Conservation (phyloP, 2,329 filamentous ascomycete genomes). For the Stachybotrys echinatus region DNA sequence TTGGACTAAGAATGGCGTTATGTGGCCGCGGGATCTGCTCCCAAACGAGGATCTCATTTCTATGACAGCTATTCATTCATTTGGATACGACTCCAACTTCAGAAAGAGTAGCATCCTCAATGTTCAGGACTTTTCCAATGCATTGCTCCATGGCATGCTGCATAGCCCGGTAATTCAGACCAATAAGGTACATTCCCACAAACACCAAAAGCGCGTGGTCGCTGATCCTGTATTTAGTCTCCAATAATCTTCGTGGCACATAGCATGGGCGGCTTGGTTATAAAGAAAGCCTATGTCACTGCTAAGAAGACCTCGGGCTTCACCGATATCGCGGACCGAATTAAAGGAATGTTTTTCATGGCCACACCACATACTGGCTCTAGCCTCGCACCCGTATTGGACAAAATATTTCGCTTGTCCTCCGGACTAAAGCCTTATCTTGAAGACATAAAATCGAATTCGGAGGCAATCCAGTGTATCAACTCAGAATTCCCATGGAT, state of each 20-base stretch:
- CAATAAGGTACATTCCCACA: neutral
- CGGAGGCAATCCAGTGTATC: neutral
- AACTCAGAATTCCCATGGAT: constrained; percentile 1
- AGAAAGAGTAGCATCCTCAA: neutral
- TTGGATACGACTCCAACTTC: constrained; percentile 1
- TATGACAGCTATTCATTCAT: neutral
- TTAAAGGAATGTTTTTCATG: neutral
- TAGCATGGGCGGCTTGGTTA: neutral
- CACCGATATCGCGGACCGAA: neutral
- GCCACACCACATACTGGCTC: neutral
- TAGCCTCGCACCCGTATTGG: neutral
- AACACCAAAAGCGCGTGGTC: too few relatives aligned
- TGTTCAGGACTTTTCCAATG: neutral
- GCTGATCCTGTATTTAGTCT: too few relatives aligned
- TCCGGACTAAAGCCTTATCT: neutral
- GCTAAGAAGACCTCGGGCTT: neutral
- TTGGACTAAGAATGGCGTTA: neutral
- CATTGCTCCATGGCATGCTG: neutral
- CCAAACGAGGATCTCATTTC: neutral
- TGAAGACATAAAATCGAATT: constrained; percentile 1
- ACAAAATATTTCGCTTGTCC: neutral
- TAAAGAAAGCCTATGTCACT: neutral
- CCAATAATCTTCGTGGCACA: neutral
- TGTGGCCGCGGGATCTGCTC: constrained; percentile 1
- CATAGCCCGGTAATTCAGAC: neutral